Evolutionary conservation across 23 red algal genomes (phyloP), one percentile per base, ranked within the genome.

Genomic region (Gracilaria gracilis): DNA sequence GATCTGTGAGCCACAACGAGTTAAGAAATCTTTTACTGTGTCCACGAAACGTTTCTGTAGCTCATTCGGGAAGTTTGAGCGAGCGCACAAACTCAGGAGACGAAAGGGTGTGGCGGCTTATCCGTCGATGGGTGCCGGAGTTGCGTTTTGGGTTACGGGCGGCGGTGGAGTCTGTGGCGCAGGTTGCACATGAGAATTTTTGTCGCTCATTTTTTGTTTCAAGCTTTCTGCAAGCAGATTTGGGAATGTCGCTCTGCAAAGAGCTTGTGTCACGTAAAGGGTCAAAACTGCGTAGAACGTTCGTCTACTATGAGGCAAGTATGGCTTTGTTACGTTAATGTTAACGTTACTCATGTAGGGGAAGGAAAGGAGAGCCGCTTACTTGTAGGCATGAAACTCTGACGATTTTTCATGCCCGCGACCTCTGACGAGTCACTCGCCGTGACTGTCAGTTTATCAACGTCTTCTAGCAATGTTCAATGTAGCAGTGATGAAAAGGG

Each of bases 191-290:
- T 74, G 7, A 35, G 46, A 20, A 38, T 23, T 40, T 8, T 11
- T 21, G 42, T 46, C 4, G 42, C 42, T 46, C 38, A 4, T 27
- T 80, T 23, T 33, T n/a, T n/a, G n/a, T n/a, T n/a, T n/a, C n/a
- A n/a, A n/a, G n/a, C n/a, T n/a, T n/a, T n/a, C n/a, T n/a, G n/a
- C 75, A 23, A 80, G 75, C 75, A 51, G 50, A 80, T 80, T 80
- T 37, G 75, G 37, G 75, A 80, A 80, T 80, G 38, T 80, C 50
- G 75, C 75, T 80, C 50, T 37, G 36, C 34, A 80, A 51, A 33
- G 39, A 27, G 75, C 2, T 3, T 31, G 42, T 80, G 50, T 80
- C 37, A 80, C 38, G 50, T 50, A 80, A 80, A 11, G 4, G 5
- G 23, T 23, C 75, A 80, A n/a, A 33, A 80, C 46, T 37, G 50